A percentile compares a stretch with the other conserved stretches of the same genome.
Evolutionary conservation across 1,284 basidiomycete genomes (phyloP).

Genomic region (Meripilus lineatus): DNA sequence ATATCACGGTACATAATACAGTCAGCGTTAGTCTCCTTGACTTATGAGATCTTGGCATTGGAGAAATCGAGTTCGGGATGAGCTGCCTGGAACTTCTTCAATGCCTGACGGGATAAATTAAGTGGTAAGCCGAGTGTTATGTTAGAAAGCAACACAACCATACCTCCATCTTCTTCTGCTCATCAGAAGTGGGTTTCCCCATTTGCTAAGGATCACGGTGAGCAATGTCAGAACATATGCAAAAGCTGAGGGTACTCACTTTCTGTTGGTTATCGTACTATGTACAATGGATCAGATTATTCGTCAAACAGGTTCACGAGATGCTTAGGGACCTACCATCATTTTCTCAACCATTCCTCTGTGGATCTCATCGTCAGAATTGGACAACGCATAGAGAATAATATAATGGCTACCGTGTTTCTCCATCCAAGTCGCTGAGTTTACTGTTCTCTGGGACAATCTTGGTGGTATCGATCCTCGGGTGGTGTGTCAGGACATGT

Average conservation of each 20-base stretch:
- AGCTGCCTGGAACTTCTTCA: conserved; percentile 84
- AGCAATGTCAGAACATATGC: conserved; percentile 4
- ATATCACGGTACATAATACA: not conserved
- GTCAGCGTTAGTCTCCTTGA: not conserved
- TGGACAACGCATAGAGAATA: not conserved
- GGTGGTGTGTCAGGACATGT: conserved; percentile 91
- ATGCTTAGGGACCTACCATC: conserved; percentile 93
- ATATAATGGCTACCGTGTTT: conserved; percentile 73
- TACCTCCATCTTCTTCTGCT: conserved; percentile 86
- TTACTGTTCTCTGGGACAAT: conserved; percentile 96
- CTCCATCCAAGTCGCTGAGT: conserved; percentile 91
- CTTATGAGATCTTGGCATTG: conserved; percentile 79
- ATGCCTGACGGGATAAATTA: conserved; percentile 41
- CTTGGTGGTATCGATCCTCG: conserved; percentile 96
- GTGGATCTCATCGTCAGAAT: conserved; percentile 11
- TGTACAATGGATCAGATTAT: conserved; percentile 4
- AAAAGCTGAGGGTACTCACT: conserved; percentile 43
- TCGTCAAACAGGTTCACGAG: too few species aligned
- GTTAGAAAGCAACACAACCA: conserved; percentile 16
- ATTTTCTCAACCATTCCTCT: conserved; percentile 99
- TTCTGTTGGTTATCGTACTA: conserved; percentile 98
- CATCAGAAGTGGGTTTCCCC: conserved; percentile 92
- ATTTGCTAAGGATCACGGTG: conserved; percentile 63
- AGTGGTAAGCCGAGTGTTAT: not conserved
- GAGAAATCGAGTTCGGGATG: conserved; percentile 96